A percentile compares a stretch with the other conserved stretches of the same genome.
Evolutionary conservation across 2,329 filamentous ascomycete genomes (phyloP).

Genomic region (Pseudohalonectria lignicola): DNA sequence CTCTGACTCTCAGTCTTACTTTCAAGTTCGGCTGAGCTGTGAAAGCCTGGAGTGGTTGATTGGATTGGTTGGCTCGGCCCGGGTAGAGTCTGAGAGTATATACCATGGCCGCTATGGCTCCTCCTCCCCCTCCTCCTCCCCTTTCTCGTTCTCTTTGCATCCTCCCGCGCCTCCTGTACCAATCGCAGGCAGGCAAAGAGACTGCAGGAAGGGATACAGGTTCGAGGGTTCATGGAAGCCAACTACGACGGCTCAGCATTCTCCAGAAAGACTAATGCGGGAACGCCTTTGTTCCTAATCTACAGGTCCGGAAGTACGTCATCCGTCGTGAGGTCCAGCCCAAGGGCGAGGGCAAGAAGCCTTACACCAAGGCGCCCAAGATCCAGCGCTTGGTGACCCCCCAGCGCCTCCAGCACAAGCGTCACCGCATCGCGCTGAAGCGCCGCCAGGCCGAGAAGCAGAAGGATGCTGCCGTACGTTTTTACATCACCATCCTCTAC

Average conservation of each 20-base stretch:
- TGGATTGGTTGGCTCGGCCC: too few species aligned
- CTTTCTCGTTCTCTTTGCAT: too few species aligned
- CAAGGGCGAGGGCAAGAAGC: conserved; percentile 93
- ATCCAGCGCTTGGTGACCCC: conserved; percentile 99
- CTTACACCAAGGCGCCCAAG: conserved; percentile 99
- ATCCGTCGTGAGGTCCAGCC: conserved; percentile 96
- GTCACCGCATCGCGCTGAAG: conserved; percentile 96
- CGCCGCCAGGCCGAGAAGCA: conserved; percentile 91
- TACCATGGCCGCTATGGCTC: not conserved
- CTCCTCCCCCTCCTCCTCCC: too few species aligned
- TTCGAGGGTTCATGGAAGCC: not conserved
- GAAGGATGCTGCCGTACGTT: conserved; percentile 96
- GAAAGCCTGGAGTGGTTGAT: conserved; percentile 28
- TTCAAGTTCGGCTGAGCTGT: not conserved
- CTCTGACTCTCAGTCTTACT: too few species aligned
- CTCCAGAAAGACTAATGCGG: conserved; percentile 19
- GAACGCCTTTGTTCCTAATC: conserved; percentile 26
- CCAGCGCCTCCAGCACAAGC: conserved; percentile 99
- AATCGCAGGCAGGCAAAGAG: conserved; percentile 5
- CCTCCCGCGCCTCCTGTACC: not conserved
- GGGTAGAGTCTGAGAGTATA: conserved; percentile 48
- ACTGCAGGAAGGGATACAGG: conserved; percentile 5
- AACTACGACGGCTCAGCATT: not conserved
- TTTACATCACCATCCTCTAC: not conserved
- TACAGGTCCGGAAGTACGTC: conserved; percentile 96